Base-by-base conservation (phyloP, 805 yeast species). In the Candida gorgasii region DNA sequence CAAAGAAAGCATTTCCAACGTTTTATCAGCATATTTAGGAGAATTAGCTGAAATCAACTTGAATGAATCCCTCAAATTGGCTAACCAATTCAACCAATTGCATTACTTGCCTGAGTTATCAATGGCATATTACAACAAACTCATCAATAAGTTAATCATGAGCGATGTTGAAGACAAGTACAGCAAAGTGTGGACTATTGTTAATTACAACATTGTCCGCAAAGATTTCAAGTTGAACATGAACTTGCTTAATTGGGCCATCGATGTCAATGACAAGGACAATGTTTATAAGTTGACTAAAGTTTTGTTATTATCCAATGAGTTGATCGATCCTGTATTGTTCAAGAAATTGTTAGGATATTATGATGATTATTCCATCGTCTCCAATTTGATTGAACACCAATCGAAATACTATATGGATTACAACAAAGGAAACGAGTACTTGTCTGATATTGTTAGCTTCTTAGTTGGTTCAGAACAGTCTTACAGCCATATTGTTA, bases 21-120 rank as follows among this genome's bases (percentile, higher is more conserved):
- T 79, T 8, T 50, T 79, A 24, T 70, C 82, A 2, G 59, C 66
- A 9, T 79, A 74, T 47, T 48, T 79, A 18, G 50, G 62, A 5
- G 48, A 45, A 32, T 31, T 45, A 3, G 57, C 74, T 5, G 33
- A 50, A 8, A 33, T 49, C 22, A 36, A 43, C 12, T 9, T 38
- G 12, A 42, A 40, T 19, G 58, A 53, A 17, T 63, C 65, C 5
- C 55, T 54, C 39, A 48, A 50, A 18, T 50, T 69, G 30, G 49
- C 65, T 30, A 39, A 36, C 15, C 57, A 59, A 31, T 65, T 69
- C 42, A 61, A 62, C 27, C 36, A 43, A 5, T 56, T 65, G 18
- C 38, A 56, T 3, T 68, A 61, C 44, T 43, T 70, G 13, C 75
- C 75, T 0, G 75, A 70, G 39, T 45, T 63, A 15, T 51, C 65